These are phyloP conservation scores for Chlamydomonas asymmetrica DNA, from an alignment of 139 green algal genomes.

Conservation along the genomic window DNA sequence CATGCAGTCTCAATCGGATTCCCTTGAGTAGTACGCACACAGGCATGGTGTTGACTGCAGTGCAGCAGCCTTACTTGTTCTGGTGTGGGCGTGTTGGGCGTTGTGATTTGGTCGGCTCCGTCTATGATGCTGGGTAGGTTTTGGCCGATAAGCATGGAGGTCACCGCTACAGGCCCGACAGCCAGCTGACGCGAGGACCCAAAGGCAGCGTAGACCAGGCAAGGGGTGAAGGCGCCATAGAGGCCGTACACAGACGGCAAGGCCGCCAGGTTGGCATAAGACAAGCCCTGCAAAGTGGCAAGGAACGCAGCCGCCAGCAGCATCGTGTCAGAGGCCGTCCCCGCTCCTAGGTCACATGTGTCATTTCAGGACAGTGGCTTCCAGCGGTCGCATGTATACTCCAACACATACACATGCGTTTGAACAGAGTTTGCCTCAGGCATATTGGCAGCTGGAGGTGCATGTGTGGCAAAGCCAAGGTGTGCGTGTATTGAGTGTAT, in stretches of 20 bases:
- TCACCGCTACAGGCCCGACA: conserved; percentile 46
- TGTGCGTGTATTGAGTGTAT: conserved; percentile 1
- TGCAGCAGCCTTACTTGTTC: neutral
- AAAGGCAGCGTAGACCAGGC: conserved; percentile 75
- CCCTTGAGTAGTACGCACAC: too few species aligned
- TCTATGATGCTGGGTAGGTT: conserved; percentile 29
- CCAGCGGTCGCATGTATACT: too few species aligned
- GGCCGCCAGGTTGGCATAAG: conserved; percentile 73
- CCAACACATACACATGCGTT: too few species aligned
- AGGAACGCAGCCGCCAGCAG: neutral
- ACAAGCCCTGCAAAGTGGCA: conserved; percentile 62
- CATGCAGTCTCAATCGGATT: too few species aligned
- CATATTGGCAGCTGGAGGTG: too few species aligned
- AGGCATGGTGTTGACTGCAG: neutral
- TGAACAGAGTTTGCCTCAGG: too few species aligned
- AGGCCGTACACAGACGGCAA: conserved; percentile 81
- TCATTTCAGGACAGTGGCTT: too few species aligned
- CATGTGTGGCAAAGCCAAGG: neutral
- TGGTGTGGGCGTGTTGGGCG: conserved; percentile 21
- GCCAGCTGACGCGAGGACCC: conserved; percentile 59
- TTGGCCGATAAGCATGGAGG: conserved; percentile 33
- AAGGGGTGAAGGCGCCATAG: conserved; percentile 84
- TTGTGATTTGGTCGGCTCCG: conserved; percentile 16
- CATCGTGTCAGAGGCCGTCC: too few species aligned
- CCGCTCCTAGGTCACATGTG: too few species aligned